phyloP scores from a whole-genome alignment of 768 basidiomycete species.

The Kwoniella pini region DNA sequence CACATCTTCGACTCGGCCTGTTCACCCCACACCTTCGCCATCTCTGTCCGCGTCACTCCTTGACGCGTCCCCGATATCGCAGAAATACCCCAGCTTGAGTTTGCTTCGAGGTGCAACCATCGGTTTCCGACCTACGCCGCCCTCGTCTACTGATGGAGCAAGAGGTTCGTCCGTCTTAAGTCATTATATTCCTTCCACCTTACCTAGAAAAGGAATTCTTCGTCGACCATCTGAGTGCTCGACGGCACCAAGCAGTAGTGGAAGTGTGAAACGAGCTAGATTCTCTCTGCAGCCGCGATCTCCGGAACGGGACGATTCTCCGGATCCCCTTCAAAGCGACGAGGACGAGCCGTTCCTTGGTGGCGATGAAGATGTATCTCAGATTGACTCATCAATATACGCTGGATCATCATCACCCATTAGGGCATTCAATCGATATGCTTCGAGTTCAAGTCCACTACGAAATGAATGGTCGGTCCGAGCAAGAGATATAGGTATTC shows the following conservation, averaged over 20 bases:
- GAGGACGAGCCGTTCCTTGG: constrained; percentile 3
- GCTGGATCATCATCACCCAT: constrained; percentile 10
- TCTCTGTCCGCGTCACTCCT: constrained; percentile 9
- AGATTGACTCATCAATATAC: neutral
- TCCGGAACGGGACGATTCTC: constrained; percentile 12
- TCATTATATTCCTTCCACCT: constrained; percentile 2
- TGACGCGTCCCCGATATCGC: neutral
- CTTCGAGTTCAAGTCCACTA: constrained; percentile 10
- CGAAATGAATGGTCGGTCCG: constrained; percentile 26
- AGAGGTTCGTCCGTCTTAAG: constrained; percentile 18
- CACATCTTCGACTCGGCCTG: neutral
- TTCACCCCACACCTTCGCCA: constrained; percentile 24
- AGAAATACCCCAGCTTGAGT: neutral
- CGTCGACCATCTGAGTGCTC: constrained; percentile 15
- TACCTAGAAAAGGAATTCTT: constrained; percentile 23
- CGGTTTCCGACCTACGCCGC: constrained; percentile 12
- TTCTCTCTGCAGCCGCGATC: constrained; percentile 35
- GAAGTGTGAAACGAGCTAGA: constrained; percentile 27
- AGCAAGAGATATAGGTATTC: constrained; percentile 35
- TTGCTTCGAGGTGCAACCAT: neutral
- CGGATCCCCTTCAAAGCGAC: constrained; percentile 9
- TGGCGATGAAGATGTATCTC: neutral
- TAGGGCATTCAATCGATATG: neutral
- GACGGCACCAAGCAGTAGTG: constrained; percentile 1
- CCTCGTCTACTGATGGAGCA: constrained; percentile 19